Evolutionary conservation across 1,284 basidiomycete genomes (phyloP).

Genomic region (Gymnopus androsaceus): DNA sequence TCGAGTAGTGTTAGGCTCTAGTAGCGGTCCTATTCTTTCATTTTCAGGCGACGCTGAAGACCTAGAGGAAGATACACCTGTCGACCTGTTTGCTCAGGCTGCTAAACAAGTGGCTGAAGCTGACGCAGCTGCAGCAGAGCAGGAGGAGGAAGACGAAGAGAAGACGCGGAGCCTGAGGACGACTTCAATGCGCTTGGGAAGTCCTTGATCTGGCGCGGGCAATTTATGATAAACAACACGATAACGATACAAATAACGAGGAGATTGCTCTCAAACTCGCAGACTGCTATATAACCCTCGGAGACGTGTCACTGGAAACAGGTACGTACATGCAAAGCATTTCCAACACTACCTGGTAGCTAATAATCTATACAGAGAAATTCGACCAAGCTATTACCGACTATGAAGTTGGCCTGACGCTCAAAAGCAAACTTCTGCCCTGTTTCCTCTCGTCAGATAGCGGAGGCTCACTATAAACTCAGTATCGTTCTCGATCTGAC

Average conservation of each 20-base stretch:
- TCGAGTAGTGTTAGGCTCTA: slow-evolving; percentile 18
- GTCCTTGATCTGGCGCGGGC: slow-evolving; percentile 85
- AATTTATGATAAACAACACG: slow-evolving; percentile 72
- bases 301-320: slow-evolving; percentile 88
- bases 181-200: slow-evolving; percentile 97
- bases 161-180: slow-evolving; percentile 80
- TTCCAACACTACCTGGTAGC: slow-evolving; percentile 8
- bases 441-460: slow-evolving; percentile 80
- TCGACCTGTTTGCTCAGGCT: slow-evolving; percentile 67
- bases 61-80: slow-evolving; percentile 46
- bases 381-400: slow-evolving; percentile 89
- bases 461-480: slow-evolving; percentile 88
- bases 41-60: slow-evolving; percentile 77
- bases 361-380: slow-evolving; percentile 63
- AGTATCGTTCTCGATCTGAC: slow-evolving; percentile 88
- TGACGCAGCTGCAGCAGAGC: slow-evolving; percentile 44
- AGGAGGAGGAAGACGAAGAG: slow-evolving; percentile 56
- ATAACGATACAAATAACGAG: slow-evolving; percentile 54
- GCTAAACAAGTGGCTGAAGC: slow-evolving; percentile 42
- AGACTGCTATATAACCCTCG: slow-evolving; percentile 82
- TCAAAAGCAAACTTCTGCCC: slow-evolving; percentile 77
- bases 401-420: slow-evolving; percentile 70
- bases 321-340: slow-evolving; percentile 50
- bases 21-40: slow-evolving; percentile 60
- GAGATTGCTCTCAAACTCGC: slow-evolving; percentile 73